These are phyloP conservation scores for Calonectria hawksworthii DNA, from an alignment of 2,329 filamentous ascomycete species.

Conservation along the genomic window DNA sequence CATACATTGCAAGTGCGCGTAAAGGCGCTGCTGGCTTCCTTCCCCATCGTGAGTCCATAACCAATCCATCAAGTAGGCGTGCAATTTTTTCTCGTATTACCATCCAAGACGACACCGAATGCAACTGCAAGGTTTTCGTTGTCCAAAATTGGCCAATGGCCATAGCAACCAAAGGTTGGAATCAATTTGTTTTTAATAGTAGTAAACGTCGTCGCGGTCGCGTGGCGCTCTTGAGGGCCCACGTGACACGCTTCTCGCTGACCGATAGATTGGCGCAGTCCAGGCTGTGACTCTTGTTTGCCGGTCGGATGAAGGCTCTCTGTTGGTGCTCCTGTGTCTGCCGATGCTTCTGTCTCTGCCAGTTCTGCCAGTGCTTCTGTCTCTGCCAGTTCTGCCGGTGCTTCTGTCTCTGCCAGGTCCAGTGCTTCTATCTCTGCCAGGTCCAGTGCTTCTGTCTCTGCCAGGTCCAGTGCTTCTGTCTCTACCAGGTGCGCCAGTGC, in stretches of 20 bases:
- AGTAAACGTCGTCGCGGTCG: background rate
- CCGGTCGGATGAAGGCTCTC: background rate
- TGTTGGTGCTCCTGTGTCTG: background rate
- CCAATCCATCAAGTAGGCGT: background rate
- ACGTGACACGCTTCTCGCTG: background rate
- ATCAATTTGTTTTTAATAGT: background rate
- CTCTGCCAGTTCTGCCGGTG: background rate
- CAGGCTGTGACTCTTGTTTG: background rate
- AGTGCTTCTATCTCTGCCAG: no score
- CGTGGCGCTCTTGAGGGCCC: background rate
- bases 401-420: no score
- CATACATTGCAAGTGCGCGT: background rate
- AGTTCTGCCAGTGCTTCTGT: background rate
- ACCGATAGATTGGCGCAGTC: background rate
- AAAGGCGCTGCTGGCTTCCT: background rate
- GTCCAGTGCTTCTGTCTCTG: no score
- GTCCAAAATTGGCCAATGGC: background rate
- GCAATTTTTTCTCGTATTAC: background rate
- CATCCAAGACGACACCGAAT: background rate
- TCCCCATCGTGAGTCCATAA: no score
- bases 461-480: no score
- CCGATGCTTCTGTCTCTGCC: background rate
- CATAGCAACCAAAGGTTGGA: background rate
- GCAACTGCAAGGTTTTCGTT: background rate
- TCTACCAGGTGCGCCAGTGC: no score